Conservation (phyloP, 352 stramenopile species). For the Pythium guiyangense region DNA sequence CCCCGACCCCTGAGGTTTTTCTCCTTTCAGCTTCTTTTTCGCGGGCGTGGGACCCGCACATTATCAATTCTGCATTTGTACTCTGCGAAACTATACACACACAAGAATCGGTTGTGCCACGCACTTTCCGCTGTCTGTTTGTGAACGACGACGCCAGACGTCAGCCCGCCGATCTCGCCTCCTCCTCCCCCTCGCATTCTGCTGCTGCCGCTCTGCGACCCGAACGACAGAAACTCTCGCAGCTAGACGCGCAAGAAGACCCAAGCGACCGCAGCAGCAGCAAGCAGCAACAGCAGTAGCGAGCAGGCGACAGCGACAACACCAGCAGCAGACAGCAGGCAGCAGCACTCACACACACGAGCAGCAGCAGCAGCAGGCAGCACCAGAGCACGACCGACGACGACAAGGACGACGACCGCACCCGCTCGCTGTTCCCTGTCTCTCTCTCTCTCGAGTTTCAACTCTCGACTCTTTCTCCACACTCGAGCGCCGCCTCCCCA, state of each 20-base stretch:
- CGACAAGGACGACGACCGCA: neutral
- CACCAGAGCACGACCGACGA: neutral
- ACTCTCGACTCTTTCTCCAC: neutral
- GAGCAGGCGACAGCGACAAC: conserved; percentile 1
- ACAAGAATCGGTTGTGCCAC: too few species aligned
- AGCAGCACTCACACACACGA: neutral
- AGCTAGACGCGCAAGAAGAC: neutral
- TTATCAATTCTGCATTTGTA: too few species aligned
- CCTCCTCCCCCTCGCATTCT: neutral
- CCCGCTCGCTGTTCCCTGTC: conserved; percentile 2
- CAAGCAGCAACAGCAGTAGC: too few species aligned
- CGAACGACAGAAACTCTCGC: conserved; percentile 2
- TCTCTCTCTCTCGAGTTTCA: too few species aligned
- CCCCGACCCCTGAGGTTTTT: conserved; percentile 4
- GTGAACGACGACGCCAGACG: neutral
- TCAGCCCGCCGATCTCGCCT: neutral
- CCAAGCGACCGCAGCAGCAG: neutral
- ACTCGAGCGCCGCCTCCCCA: neutral
- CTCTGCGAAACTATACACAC: too few species aligned
- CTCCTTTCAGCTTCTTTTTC: conserved; percentile 3
- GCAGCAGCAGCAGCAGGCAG: too few species aligned
- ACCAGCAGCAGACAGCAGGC: too few species aligned
- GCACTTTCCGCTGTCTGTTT: neutral
- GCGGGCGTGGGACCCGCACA: neutral
- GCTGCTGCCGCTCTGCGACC: neutral